Conservation (phyloP, 2,329 filamentous ascomycete genomes). For the Colletotrichum eremochloae region DNA sequence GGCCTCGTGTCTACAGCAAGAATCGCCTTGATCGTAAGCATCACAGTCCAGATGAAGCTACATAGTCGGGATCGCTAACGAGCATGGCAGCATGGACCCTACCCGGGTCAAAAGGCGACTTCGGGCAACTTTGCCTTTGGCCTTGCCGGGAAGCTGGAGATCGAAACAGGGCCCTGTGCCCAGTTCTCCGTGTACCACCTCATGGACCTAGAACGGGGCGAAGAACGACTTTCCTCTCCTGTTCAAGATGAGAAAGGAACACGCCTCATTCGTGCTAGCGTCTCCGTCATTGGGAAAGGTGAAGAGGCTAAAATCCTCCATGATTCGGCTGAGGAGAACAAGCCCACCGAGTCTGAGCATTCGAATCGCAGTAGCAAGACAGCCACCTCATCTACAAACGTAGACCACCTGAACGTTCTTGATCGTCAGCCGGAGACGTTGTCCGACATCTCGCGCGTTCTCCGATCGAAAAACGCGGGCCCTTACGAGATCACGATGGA, state of each 20-base stretch:
- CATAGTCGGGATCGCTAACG: neutral
- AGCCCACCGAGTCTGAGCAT: neutral
- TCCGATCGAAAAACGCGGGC: slow-evolving; percentile 65
- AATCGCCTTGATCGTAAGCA: slow-evolving; percentile 46
- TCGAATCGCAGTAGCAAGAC: too few relatives aligned
- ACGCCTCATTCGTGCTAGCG: neutral
- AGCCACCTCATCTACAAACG: neutral
- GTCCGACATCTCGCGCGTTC: slow-evolving; percentile 55
- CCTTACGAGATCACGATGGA: slow-evolving; percentile 67
- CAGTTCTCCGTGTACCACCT: slow-evolving; percentile 65
- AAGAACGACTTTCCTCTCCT: slow-evolving; percentile 43
- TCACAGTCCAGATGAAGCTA: neutral
- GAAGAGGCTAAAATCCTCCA: accelerated
- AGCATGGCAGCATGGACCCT: slow-evolving; percentile 56
- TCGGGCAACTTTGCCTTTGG: slow-evolving; percentile 61
- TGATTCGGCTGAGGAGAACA: neutral
- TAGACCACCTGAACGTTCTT: neutral
- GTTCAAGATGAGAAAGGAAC: too few relatives aligned
- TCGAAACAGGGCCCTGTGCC: slow-evolving; percentile 50
- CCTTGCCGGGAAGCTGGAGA: slow-evolving; percentile 48
- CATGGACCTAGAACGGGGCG: slow-evolving; percentile 54
- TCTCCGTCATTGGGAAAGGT: neutral
- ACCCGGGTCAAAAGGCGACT: slow-evolving; percentile 65
- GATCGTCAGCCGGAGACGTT: slow-evolving; percentile 12
- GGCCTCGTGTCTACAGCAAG: slow-evolving; percentile 49